Percentiles rank a stretch among this genome's conserved stretches.
Evolutionary conservation across 2,329 filamentous ascomycete species (phyloP).

Genomic region (Botryotinia calthae): DNA sequence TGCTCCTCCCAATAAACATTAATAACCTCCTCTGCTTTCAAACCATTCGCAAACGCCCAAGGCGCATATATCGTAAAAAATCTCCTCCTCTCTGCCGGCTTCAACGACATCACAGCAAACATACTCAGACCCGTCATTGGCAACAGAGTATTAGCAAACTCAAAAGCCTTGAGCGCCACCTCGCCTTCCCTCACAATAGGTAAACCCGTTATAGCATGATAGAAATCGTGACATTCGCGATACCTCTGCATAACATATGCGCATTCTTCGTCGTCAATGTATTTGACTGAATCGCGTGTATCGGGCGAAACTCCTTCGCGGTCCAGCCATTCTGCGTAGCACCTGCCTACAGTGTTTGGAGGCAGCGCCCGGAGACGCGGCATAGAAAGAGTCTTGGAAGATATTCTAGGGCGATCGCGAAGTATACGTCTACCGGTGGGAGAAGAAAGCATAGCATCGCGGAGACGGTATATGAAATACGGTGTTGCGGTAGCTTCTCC

Average conservation of each 20-base stretch:
- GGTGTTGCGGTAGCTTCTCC: slow-evolving; percentile 93
- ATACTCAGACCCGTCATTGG: slow-evolving; percentile 93
- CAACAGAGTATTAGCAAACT: slow-evolving; percentile 90
- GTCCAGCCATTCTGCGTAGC: slow-evolving; percentile 90
- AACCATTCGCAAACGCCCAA: slow-evolving; percentile 85
- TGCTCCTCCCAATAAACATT: slow-evolving; percentile 99
- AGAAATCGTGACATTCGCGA: slow-evolving; percentile 96
- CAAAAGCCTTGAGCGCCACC: slow-evolving; percentile 95
- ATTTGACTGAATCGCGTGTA: slow-evolving; percentile 76
- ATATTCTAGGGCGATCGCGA: slow-evolving; percentile 83
- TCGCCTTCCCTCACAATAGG: slow-evolving; percentile 94
- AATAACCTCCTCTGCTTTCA: slow-evolving; percentile 74
- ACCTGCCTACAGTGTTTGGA: slow-evolving; percentile 70
- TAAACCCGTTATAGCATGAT: slow-evolving; percentile 88
- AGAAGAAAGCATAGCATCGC: slow-evolving; percentile 82
- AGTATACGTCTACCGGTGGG: slow-evolving; percentile 88
- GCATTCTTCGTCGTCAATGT: slow-evolving; percentile 92
- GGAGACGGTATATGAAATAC: slow-evolving; percentile 90
- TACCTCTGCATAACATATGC: slow-evolving; percentile 99
- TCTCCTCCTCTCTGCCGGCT: slow-evolving; percentile 59
- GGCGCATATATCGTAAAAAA: slow-evolving; percentile 79
- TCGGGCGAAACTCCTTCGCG: slow-evolving; percentile 91
- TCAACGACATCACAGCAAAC: slow-evolving; percentile 65
- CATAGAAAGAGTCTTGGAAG: slow-evolving; percentile 65
- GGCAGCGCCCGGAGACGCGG: slow-evolving; percentile 69